Conservation (phyloP, 2,329 filamentous ascomycete species). For the Myriosclerotinia scirpicola region DNA sequence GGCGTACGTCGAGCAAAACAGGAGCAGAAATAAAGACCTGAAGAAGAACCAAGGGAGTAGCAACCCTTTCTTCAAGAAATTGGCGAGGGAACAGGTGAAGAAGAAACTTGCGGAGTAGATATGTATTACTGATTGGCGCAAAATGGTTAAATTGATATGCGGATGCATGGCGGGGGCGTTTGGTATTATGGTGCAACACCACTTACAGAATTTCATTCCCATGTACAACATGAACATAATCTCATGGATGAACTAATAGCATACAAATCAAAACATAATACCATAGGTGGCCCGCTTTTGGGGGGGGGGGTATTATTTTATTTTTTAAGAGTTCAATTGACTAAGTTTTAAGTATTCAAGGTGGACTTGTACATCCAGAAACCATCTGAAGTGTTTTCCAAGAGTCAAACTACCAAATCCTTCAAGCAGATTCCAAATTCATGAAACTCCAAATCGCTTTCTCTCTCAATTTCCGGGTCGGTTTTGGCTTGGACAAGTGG, state of each 20-base stretch:
- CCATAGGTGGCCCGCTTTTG: not conserved
- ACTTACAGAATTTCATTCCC: not conserved
- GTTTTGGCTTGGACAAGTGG: too few species aligned
- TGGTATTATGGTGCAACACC: not conserved
- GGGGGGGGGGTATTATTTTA: too few species aligned
- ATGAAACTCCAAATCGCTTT: not conserved
- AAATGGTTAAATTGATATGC: conserved; percentile 3
- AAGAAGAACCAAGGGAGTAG: conserved; percentile 61
- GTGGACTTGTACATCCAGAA: not conserved
- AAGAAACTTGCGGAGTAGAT: conserved; percentile 46
- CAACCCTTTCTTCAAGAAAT: conserved; percentile 64
- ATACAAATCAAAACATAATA: not conserved
- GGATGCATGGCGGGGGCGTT: not conserved
- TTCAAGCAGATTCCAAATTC: not conserved
- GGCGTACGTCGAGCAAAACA: conserved; percentile 90
- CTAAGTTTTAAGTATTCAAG: not conserved
- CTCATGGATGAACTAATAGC: not conserved
- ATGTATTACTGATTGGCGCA: not conserved
- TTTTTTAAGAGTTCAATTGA: not conserved
- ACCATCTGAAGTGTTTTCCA: not conserved
- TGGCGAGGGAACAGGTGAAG: conserved; percentile 61
- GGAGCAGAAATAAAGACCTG: conserved; percentile 65
- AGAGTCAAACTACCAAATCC: not conserved
- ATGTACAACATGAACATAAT: not conserved
- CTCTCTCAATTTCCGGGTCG: not conserved